Evolutionary conservation across 441 rosid genomes (phyloP), one percentile per base, ranked within the genome.

Genomic region (Bruguiera hainesii): DNA sequence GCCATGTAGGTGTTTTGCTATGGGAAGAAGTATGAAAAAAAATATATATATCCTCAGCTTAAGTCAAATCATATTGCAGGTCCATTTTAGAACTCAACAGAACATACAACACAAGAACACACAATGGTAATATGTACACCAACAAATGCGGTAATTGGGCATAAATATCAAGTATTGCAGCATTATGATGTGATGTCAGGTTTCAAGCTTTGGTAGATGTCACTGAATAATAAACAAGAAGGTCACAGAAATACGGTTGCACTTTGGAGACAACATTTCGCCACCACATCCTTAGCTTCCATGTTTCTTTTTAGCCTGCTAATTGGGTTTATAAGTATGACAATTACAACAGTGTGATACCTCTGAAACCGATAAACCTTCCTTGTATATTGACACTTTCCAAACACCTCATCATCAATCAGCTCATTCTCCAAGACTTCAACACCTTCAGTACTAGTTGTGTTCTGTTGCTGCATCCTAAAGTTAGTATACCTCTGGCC

Each of bases 1-100:
- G 78, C 93, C 93, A 88, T 71, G 85, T 50, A 48, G 93, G 93
- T 15, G 78, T 89, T 82, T 85, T 88, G 82, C 93, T 88, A 80
- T 71, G 81, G 67, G 15, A 52, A 64, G 35, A 59, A 65, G 60
- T 56, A 25, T 5, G 61, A 65, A 9, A 62, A 56, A 61, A 70
- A 65, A 61, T 20, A 20, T 20, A 20, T 20, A 68, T 9, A 63
- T 49, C 3, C 68, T 35, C 21, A 65, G 15, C 49, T 10, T 25
- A 53, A 42, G 20, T 23, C 15, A 37, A 37, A 37, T 37, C 15
- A 37, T 37, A 11, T 37, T 37, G 46, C 48, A 0, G 48, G 48
- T 39, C 16, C 48, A 39, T 39, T 11, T 11, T 39, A 2, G 48
- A 39, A 39, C 16, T 39, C 48, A 39, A 4, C 48, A 39, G 48